Evolutionary conservation across 768 basidiomycete genomes (phyloP).

Genomic region (Rhodotorula diobovata): DNA sequence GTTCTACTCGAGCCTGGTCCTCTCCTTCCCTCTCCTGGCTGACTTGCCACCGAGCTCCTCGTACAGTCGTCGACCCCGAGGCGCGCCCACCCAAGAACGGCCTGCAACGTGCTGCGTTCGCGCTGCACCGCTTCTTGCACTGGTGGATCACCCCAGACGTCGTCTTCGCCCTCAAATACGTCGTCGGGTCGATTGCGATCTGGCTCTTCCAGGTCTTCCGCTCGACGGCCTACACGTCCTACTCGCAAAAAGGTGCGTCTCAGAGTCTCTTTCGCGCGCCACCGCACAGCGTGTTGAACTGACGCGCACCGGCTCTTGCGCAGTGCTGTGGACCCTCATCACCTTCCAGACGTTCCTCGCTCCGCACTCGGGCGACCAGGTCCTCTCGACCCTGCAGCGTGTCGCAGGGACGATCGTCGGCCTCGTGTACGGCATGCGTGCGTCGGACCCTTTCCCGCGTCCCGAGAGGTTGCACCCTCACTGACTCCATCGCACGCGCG

Average conservation of each 20-base stretch:
- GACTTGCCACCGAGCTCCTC: too few relatives aligned
- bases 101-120: slow-evolving; percentile 15
- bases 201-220: slow-evolving; percentile 56
- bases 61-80: slow-evolving; percentile 25
- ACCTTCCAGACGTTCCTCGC: slow-evolving; percentile 54
- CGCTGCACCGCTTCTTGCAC: slow-evolving; percentile 7
- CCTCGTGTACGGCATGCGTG: slow-evolving; percentile 51
- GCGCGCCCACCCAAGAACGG: slow-evolving; percentile 22
- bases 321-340: slow-evolving; percentile 58
- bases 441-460: slow-evolving; percentile 22
- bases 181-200: slow-evolving; percentile 53
- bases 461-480: background rate
- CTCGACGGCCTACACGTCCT: slow-evolving; percentile 48
- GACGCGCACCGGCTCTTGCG: background rate
- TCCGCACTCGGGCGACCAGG: slow-evolving; percentile 59
- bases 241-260: slow-evolving; percentile 32
- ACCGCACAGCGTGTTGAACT: slow-evolving; percentile 46
- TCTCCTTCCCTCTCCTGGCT: too few relatives aligned
- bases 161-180: slow-evolving; percentile 56
- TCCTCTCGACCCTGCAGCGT: slow-evolving; percentile 51
- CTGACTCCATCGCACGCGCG: background rate
- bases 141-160: slow-evolving; percentile 28
- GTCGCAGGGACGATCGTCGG: slow-evolving; percentile 52
- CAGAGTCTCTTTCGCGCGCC: rapidly evolving
- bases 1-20: too few relatives aligned